These are phyloP conservation scores for Pestalotiopsis sp. DNA, from an alignment of 2,329 filamentous ascomycete species.

Conservation along the genomic window DNA sequence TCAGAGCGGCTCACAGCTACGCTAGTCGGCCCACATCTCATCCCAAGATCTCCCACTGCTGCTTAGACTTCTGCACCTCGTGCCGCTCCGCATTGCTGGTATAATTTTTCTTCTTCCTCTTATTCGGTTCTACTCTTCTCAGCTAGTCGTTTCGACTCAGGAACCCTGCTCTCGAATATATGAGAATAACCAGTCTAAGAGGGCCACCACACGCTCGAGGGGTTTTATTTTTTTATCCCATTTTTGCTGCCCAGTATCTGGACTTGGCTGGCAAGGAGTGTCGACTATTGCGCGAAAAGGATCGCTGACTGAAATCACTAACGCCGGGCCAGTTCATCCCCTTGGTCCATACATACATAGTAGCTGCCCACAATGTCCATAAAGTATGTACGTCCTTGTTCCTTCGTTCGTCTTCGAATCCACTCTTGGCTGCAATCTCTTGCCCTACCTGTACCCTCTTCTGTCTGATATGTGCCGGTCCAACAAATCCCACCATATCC, in stretches of 20 bases:
- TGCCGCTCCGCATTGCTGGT: slow-evolving; percentile 34
- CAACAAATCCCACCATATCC: not conserved
- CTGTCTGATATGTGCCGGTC: slow-evolving; percentile 23
- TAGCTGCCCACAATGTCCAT: slow-evolving; percentile 42
- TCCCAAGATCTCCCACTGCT: slow-evolving; percentile 34
- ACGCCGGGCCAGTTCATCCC: slow-evolving; percentile 23
- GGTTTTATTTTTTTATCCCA: slow-evolving; percentile 21
- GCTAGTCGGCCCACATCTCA: slow-evolving; percentile 29
- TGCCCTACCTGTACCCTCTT: slow-evolving; percentile 14
- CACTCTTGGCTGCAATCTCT: slow-evolving; percentile 15
- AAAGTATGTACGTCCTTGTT: slow-evolving; percentile 35
- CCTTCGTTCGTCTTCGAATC: slow-evolving; percentile 23
- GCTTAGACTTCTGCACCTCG: slow-evolving; percentile 34
- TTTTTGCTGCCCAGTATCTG: not conserved
- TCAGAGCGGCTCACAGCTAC: slow-evolving; percentile 29
- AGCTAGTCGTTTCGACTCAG: slow-evolving; percentile 22
- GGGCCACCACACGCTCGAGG: slow-evolving; percentile 6
- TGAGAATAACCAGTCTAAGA: slow-evolving; percentile 36
- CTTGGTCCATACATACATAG: slow-evolving; percentile 19
- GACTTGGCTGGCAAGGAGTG: not conserved
- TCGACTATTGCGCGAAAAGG: not conserved
- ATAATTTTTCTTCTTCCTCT: not conserved
- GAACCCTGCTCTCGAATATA: slow-evolving; percentile 30
- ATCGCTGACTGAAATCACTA: slow-evolving; percentile 1
- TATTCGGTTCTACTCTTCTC: slow-evolving; percentile 16